These are phyloP conservation scores for Diddensiella transvaalensis DNA, from an alignment of 805 yeast species.

Conservation along the genomic window DNA sequence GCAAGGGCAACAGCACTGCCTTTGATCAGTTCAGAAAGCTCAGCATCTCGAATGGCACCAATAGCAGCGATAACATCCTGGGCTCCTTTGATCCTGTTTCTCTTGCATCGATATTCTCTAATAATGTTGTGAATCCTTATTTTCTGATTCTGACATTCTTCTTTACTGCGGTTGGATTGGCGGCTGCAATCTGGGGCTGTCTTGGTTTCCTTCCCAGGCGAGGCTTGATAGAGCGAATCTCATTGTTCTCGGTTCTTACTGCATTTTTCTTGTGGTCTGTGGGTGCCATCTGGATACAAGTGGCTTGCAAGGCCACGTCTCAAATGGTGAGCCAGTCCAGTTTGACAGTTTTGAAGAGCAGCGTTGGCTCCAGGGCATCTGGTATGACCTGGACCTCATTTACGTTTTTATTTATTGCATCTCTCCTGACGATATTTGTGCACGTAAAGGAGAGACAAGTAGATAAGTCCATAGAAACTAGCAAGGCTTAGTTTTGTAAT, in stretches of 20 bases:
- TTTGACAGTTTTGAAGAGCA: conserved; percentile 14
- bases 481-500: background rate
- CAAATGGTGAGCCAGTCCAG: conserved; percentile 19
- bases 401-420: conserved; percentile 17
- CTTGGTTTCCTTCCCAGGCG: conserved; percentile 11
- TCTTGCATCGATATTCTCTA: conserved; percentile 19
- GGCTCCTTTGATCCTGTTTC: conserved; percentile 15
- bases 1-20: conserved; percentile 5
- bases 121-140: conserved; percentile 20
- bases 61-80: background rate
- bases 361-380: conserved; percentile 18
- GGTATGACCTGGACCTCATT: conserved; percentile 26
- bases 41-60: background rate
- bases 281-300: conserved; percentile 26
- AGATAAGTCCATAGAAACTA: background rate
- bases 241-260: conserved; percentile 1
- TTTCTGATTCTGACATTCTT: conserved; percentile 14
- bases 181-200: conserved; percentile 9
- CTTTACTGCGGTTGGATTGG: conserved; percentile 11
- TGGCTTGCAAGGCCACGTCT: conserved; percentile 19
- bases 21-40: conserved; percentile 4
- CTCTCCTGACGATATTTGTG: background rate
- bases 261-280: conserved; percentile 22
- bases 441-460: conserved; percentile 2
- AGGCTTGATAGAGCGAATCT: conserved; percentile 1